Evolutionary conservation across 2,329 filamentous ascomycete genomes (phyloP), one percentile per base, ranked within the genome.

Genomic region (Arthrobotrys conoides): DNA sequence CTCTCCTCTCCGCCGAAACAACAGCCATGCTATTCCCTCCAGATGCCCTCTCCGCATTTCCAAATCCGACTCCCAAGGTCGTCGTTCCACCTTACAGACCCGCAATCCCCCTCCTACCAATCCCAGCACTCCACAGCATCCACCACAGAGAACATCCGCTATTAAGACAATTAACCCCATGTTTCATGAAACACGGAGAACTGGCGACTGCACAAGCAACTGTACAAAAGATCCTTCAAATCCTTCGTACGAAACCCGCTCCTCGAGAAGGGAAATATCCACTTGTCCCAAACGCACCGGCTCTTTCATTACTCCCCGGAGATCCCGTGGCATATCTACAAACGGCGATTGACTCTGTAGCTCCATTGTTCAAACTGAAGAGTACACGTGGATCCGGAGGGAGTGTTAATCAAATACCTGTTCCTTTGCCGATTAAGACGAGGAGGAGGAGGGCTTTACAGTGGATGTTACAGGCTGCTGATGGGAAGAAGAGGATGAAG

Each of bases 141-240:
- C 92, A 94, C 85, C 87, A 93, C 83, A 90, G 96, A 82, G 97
- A 98, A 83, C 92, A 97, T 83, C 90, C 93, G 0, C 88, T 97
- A 6, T 87, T 98, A 59, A 87, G 91, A 81, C 96, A 97, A 86
- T 88, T 98, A 82, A 97, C 94, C 18, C 94, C 94, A 84, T 87
- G 97, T 81, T 85, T 99, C 80, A 99, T 98, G 95, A 87, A 88
- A 82, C 89, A 98, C 85, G 96, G 96, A 82, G 96, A 97, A 87
- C 89, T 97, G 84, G 92, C 91, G 83, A 88, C 89, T 84, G 96
- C 96, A n/a, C 93, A 99, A 85, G 90, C 91, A 18, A 75, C 82
- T 16, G 63, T 84, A 2, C 80, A 81, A 36, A 76, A 82, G 46
- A 81, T 82, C 8, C 81, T 84, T 64, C 82, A 89, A 81, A 86